These are phyloP conservation scores for Arachnopeziza araneosa DNA, from an alignment of 2,329 filamentous ascomycete species.

Conservation along the genomic window DNA sequence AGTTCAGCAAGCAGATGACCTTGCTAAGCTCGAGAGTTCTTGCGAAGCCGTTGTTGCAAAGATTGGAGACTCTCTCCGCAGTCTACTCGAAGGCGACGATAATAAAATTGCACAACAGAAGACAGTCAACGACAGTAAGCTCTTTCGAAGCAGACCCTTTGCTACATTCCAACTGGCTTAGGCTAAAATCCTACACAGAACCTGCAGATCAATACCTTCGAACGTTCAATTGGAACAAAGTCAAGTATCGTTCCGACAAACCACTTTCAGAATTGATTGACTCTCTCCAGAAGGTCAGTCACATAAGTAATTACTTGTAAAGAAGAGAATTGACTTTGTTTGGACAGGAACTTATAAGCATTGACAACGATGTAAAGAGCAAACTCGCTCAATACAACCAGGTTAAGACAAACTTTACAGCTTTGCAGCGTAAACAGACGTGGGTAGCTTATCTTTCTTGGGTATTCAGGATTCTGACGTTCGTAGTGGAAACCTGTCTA, in stretches of 20 bases:
- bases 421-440: conserved; percentile 84
- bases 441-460: conserved; percentile 38
- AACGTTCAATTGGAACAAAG: conserved; percentile 93
- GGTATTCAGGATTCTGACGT: conserved; percentile 13
- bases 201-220: conserved; percentile 92
- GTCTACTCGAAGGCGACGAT: conserved; percentile 31
- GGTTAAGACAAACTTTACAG: conserved; percentile 76
- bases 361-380: conserved; percentile 92
- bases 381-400: conserved; percentile 95
- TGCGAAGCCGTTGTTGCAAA: conserved; percentile 83
- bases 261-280: conserved; percentile 82
- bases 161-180: background rate
- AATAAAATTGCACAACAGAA: conserved; percentile 67
- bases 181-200: conserved; percentile 47
- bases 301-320: background rate
- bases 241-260: conserved; percentile 93
- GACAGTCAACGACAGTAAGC: conserved; percentile 76
- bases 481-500: conserved; percentile 79
- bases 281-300: conserved; percentile 72
- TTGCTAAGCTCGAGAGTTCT: conserved; percentile 76
- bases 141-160: background rate
- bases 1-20: conserved; percentile 92
- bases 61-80: conserved; percentile 44
- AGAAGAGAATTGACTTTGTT: background rate
- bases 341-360: conserved; percentile 72